phyloP scores from a whole-genome alignment of 805 yeast genomes.

The Zygosaccharomyces kombuchaensis region DNA sequence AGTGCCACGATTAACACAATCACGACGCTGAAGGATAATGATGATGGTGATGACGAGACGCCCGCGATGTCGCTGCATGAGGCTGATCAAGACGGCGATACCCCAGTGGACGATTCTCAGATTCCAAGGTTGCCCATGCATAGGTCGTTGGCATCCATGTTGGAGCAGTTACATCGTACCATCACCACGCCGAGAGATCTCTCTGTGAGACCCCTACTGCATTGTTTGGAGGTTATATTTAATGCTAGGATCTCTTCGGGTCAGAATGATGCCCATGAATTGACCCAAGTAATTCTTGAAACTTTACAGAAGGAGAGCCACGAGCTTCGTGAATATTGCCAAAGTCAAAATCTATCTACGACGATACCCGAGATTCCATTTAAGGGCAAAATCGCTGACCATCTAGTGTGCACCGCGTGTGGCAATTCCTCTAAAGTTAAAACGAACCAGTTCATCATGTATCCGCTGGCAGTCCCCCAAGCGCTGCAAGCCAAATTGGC shows the following conservation, averaged over 20 bases:
- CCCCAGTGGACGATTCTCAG: conserved; percentile 12
- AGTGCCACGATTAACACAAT: conserved; percentile 15
- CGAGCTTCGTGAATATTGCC: conserved; percentile 37
- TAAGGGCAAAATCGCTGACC: conserved; percentile 59
- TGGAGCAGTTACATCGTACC: conserved; percentile 60
- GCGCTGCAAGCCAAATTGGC: conserved; percentile 43
- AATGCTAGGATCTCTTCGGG: conserved; percentile 68
- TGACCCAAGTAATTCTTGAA: conserved; percentile 75
- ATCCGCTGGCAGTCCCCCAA: conserved; percentile 73
- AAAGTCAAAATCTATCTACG: conserved; percentile 14
- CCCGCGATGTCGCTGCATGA: conserved; percentile 9
- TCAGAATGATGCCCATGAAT: conserved; percentile 95
- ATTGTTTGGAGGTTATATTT: conserved; percentile 65
- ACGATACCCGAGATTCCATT: conserved; percentile 67
- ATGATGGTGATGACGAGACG: conserved; percentile 8
- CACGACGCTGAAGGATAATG: conserved; percentile 12
- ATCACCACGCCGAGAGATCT: conserved; percentile 48
- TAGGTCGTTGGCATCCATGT: conserved; percentile 47
- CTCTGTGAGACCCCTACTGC: conserved; percentile 76
- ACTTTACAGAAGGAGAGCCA: conserved; percentile 65
- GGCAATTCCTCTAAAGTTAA: conserved; percentile 54
- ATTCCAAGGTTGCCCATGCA: conserved; percentile 51
- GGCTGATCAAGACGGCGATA: conserved; percentile 2
- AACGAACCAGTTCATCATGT: conserved; percentile 59
- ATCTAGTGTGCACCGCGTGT: conserved; percentile 68